phyloP scores from a whole-genome alignment of 345 rosid species.

The Luvunga scandens region DNA sequence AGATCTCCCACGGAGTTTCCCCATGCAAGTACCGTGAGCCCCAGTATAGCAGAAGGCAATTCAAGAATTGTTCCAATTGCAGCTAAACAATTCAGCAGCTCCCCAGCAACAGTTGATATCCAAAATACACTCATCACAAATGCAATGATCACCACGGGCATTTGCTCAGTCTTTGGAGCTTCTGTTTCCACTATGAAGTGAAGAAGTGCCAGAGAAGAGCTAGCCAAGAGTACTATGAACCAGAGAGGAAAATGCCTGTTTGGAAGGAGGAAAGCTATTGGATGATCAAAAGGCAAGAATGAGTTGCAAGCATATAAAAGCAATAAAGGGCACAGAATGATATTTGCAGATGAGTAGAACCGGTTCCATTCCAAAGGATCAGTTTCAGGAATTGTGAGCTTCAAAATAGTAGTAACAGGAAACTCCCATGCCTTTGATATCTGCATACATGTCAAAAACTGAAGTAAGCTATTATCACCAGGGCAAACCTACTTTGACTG shows the following conservation, averaged over 20 bases:
- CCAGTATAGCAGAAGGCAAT: slow-evolving; percentile 80
- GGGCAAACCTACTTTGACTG: neutral
- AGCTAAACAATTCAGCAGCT: slow-evolving; percentile 80
- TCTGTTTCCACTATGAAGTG: slow-evolving; percentile 76
- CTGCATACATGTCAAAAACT: slow-evolving; percentile 36
- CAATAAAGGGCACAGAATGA: slow-evolving; percentile 77
- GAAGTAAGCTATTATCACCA: neutral
- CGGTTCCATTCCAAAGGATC: slow-evolving; percentile 81
- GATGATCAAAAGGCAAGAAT: slow-evolving; percentile 75
- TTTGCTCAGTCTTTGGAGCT: slow-evolving; percentile 82
- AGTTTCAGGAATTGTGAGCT: slow-evolving; percentile 79
- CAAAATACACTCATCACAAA: slow-evolving; percentile 93
- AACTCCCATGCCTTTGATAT: slow-evolving; percentile 69
- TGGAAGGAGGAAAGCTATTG: slow-evolving; percentile 73
- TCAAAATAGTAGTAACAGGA: slow-evolving; percentile 64
- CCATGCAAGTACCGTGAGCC: slow-evolving; percentile 96
- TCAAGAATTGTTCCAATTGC: slow-evolving; percentile 76
- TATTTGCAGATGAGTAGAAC: slow-evolving; percentile 70
- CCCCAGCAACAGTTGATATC: slow-evolving; percentile 96
- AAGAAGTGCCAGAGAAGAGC: slow-evolving; percentile 68
- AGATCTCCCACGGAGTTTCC: slow-evolving; percentile 98
- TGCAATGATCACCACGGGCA: slow-evolving; percentile 58
- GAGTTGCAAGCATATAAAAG: slow-evolving; percentile 78
- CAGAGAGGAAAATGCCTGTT: slow-evolving; percentile 75
- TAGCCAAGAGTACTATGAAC: slow-evolving; percentile 63